A percentile compares a stretch with the other conserved stretches of the same genome.
Evolutionary conservation across 768 basidiomycete species (phyloP).

Genomic region (Tephrocybe rancida): DNA sequence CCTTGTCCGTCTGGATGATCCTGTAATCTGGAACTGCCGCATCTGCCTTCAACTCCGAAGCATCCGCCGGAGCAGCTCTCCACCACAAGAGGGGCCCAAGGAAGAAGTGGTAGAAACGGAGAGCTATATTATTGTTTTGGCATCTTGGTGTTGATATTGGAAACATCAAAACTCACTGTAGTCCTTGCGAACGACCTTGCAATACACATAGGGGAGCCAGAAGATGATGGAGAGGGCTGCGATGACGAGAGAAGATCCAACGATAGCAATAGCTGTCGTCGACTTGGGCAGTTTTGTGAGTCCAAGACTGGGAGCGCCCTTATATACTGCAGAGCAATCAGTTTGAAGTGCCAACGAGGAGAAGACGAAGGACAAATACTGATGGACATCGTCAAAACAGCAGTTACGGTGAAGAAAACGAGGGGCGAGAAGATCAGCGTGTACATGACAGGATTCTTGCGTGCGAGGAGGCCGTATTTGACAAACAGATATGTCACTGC

Average conservation of each 20-base stretch:
- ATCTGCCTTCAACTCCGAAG: constrained; percentile 3
- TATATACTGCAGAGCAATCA: constrained; percentile 16
- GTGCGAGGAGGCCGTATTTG: constrained; percentile 26
- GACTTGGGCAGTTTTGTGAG: constrained; percentile 17
- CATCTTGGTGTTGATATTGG: not conserved
- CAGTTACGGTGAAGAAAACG: constrained; percentile 27
- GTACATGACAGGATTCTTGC: constrained; percentile 22
- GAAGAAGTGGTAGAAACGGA: constrained; percentile 32
- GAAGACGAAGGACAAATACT: constrained; percentile 3
- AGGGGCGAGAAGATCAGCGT: constrained; percentile 27
- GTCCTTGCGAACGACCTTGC: constrained; percentile 27
- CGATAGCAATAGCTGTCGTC: constrained; percentile 22
- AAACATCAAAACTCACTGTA: constrained; percentile 20
- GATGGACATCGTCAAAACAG: constrained; percentile 28
- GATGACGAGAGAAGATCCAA: constrained; percentile 22
- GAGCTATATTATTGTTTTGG: constrained; percentile 13
- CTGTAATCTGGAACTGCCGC: constrained; percentile 28
- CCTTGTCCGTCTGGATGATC: constrained; percentile 16
- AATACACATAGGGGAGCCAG: constrained; percentile 31
- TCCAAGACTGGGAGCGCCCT: constrained; percentile 25
- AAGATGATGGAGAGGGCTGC: constrained; percentile 24
- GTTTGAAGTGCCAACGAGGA: not conserved
- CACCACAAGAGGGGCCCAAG: constrained; percentile 28
- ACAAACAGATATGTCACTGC: constrained; percentile 22
- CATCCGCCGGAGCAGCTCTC: constrained; percentile 23